Conservation (phyloP, 176 grass and related monocot species). For the Cymbopogon citratus region DNA sequence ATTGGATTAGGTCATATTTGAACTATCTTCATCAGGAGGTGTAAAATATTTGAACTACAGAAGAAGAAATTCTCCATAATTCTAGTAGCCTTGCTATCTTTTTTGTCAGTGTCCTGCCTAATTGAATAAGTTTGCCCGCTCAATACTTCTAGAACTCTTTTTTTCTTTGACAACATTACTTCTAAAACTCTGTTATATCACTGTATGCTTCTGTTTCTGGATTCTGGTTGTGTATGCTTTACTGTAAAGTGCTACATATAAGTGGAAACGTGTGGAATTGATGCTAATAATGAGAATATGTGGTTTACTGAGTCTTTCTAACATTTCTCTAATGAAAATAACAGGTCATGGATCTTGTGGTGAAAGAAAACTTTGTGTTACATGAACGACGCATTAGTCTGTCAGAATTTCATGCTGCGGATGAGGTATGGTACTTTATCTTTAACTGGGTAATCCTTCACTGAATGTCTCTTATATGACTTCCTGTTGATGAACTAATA, state of each 20-base stretch:
- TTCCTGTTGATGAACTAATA: background rate
- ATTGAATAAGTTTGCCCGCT: background rate
- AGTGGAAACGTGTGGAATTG: background rate
- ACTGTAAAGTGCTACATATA: background rate
- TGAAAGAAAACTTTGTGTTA: conserved; percentile 71
- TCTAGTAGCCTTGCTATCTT: background rate
- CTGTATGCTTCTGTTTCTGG: background rate
- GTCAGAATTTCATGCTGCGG: conserved; percentile 97
- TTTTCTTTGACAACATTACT: background rate
- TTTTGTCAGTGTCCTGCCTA: background rate
- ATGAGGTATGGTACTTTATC: conserved; percentile 63
- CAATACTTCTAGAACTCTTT: background rate
- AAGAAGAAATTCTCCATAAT: background rate
- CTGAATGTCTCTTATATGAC: background rate
- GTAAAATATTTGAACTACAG: background rate
- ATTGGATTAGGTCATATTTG: background rate
- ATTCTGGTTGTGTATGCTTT: background rate
- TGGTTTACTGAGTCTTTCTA: background rate
- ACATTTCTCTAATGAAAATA: conserved; percentile 27
- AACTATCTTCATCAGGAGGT: background rate
- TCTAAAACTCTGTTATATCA: conserved; percentile 4
- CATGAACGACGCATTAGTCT: conserved; percentile 87
- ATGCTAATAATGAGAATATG: background rate
- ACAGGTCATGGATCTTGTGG: conserved; percentile 95
- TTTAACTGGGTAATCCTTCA: background rate